phyloP scores from a whole-genome alignment of 768 basidiomycete genomes.

The Arthromyces matolae region DNA sequence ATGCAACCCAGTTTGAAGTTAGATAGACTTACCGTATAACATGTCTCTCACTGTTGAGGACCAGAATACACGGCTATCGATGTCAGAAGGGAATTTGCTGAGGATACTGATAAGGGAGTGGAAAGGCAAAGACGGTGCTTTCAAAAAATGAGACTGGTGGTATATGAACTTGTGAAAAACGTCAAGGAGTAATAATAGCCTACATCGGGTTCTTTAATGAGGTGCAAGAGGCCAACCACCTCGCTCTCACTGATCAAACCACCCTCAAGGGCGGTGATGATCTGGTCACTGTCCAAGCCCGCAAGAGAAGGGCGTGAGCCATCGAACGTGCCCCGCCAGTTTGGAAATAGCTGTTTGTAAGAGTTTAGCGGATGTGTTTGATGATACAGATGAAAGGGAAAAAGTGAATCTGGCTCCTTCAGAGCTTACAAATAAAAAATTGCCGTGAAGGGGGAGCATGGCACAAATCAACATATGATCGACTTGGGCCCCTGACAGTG shows the following conservation, averaged over 20 bases:
- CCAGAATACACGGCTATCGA: constrained; percentile 77
- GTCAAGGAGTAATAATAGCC: constrained; percentile 20
- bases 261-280: constrained; percentile 57
- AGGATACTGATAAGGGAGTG: constrained; percentile 72
- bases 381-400: constrained; percentile 1
- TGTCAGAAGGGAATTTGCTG: constrained; percentile 74
- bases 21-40: constrained; percentile 52
- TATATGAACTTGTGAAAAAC: constrained; percentile 9
- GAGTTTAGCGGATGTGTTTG: not conserved
- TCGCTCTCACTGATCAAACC: constrained; percentile 68
- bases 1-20: constrained; percentile 26
- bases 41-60: constrained; percentile 56
- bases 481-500: no score
- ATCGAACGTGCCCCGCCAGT: constrained; percentile 74
- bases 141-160: constrained; percentile 76
- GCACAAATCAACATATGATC: not conserved
- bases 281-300: constrained; percentile 53
- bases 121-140: constrained; percentile 79
- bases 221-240: constrained; percentile 58
- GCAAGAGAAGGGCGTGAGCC: constrained; percentile 64
- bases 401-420: not conserved
- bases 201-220: constrained; percentile 78
- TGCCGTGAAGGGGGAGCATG: no score
- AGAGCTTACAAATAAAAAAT: no score
- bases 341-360: constrained; percentile 64